Base-by-base conservation (phyloP, 768 basidiomycete species). In the Leccinum aurantiacum region DNA sequence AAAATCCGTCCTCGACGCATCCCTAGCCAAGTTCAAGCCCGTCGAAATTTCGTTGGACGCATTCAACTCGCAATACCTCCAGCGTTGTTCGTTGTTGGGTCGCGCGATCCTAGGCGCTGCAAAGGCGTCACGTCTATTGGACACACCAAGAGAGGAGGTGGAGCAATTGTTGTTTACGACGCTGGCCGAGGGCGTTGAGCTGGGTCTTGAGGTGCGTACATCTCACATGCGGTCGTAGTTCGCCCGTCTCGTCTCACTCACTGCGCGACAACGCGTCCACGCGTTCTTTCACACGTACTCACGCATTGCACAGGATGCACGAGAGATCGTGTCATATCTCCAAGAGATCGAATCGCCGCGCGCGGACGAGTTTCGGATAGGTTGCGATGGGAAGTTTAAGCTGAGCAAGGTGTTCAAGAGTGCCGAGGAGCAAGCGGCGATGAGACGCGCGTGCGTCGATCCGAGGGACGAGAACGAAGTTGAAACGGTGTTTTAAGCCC, bases 1-100 rank as follows among this genome's bases (percentile, higher is more conserved):
- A 15, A 82, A 80, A 7, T 67, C 81, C 0, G 71, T 86, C 9
- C 75, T 92, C 54, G 71, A 77, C 0, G 77, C 82, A 19, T 67
- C 80, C 0, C 62, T 89, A 15, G 56, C 78, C 1, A 73, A 77
- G 47, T 67, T 93, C 47, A 72, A 93, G 5, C 85, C 91, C 0
- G 76, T 75, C 1, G 82, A 82, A 27, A 63, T 86, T 2, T 80
- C 86, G 0, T 66, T 85, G n/a, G 85, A 89, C 46, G 80, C 80
- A 0, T 89, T 81, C 76, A 94, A 91, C 67, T 82, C 86, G 17
- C 84, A 90, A 61, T 93, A 88, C 71, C 80, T 93, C 13, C 90
- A 95, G 68, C 77, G 68, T 15, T 81, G 89, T 60, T 75, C 85
- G 0, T 65, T 72, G 1, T 80, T 80, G 10, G 78, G 84, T 0